phyloP scores from a whole-genome alignment of 1,284 basidiomycete genomes.

The Tranzscheliella williamsii region DNA sequence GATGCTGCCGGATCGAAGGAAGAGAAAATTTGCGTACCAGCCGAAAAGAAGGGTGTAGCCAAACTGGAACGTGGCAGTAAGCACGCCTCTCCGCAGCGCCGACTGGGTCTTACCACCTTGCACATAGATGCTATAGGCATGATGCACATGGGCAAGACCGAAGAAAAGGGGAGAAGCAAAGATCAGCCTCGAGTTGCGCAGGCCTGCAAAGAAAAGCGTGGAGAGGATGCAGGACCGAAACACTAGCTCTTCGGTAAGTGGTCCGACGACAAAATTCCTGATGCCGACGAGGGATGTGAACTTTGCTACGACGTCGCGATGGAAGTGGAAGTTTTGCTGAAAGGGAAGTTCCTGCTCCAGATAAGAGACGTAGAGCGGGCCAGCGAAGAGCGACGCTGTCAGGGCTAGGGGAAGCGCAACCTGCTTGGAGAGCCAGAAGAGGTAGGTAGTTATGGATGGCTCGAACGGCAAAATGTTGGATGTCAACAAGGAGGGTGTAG shows the following conservation, averaged over 20 bases:
- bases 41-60: slow-evolving; percentile 89
- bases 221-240: slow-evolving; percentile 83
- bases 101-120: slow-evolving; percentile 59
- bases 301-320: slow-evolving; percentile 62
- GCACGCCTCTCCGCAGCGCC: slow-evolving; percentile 70
- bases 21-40: slow-evolving; percentile 82
- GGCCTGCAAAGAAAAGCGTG: slow-evolving; percentile 70
- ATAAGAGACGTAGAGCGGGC: slow-evolving; percentile 74
- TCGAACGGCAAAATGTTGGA: slow-evolving; percentile 32
- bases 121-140: slow-evolving; percentile 81
- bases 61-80: slow-evolving; percentile 71
- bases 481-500: slow-evolving; percentile 29
- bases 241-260: slow-evolving; percentile 87
- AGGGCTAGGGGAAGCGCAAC: slow-evolving; percentile 58
- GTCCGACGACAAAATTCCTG: slow-evolving; percentile 79
- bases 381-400: slow-evolving; percentile 77
- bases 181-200: slow-evolving; percentile 69
- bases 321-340: slow-evolving; percentile 62
- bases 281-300: slow-evolving; percentile 68
- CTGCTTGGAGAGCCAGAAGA: slow-evolving; percentile 1
- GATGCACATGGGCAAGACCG: slow-evolving; percentile 87
- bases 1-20: slow-evolving; percentile 73
- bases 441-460: slow-evolving; percentile 12
- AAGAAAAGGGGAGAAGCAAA: slow-evolving; percentile 84
- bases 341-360: slow-evolving; percentile 69